Evolutionary conservation across 495 filamentous ascomycete species (phyloP), one percentile per base, ranked within the genome.

Genomic region (Trichoderma asperelloides): DNA sequence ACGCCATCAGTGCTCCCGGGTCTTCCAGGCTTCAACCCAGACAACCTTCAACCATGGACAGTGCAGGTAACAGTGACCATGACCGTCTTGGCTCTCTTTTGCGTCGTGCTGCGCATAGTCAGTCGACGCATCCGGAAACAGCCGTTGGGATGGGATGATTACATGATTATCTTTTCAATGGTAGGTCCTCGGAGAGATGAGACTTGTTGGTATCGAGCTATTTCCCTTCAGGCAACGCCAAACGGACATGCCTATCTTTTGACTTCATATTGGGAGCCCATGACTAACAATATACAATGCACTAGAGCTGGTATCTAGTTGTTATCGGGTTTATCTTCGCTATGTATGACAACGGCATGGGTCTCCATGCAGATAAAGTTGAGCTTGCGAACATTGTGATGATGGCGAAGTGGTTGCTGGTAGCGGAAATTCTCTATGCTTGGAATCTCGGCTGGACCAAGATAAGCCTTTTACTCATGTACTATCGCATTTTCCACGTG

Each of bases 61-160:
- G 70, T 72, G 64, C 81, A 81, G 40, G 72, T 70, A 11, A 74
- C 74, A 65, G 64, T 16, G 18, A 28, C 64, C 41, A 49, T 65
- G 64, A 65, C 64, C 8, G 41, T 49, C 18, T 62, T 67, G 70
- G 68, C 9, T 27, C 68, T 39, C 70, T 57, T 63, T 65, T 70
- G 16, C 64, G 72, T 68, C 77, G 75, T 75, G 67, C 71, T 79
- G 41, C 73, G 77, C 4, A 49, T 79, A 3, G 65, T 78, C 12
- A 69, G 73, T 40, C 73, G 76, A 1, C 73, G 70, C 63, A 71
- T 75, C 62, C 68, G 73, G 8, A 71, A 72, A 43, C 72, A 74
- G 60, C 69, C 72, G 66, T 66, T 79, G 16, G 77, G 76, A 74
- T 78, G 75, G 78, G 78, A 79, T 68, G 78, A 79, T 64, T 76